Conservation (phyloP, 1,284 basidiomycete species). For the Lentinus polychrous region DNA sequence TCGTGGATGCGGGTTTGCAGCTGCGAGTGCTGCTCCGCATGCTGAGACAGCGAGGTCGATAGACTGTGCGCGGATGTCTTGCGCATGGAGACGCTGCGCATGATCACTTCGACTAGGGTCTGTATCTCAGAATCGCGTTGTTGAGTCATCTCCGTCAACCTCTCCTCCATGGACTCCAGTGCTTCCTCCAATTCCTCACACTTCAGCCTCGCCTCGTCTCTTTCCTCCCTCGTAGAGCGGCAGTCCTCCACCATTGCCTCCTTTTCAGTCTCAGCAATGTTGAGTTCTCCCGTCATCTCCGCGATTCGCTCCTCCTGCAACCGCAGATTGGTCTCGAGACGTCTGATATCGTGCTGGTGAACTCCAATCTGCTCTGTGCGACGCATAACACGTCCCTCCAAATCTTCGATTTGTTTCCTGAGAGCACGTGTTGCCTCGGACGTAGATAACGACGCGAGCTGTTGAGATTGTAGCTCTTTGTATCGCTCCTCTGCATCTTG, state of each 20-base stretch:
- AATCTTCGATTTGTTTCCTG: conserved; percentile 54
- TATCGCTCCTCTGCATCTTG: conserved; percentile 50
- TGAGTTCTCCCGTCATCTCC: conserved; percentile 63
- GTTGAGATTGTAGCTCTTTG: conserved; percentile 51
- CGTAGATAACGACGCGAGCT: conserved; percentile 53
- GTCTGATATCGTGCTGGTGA: conserved; percentile 67
- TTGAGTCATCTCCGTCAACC: conserved; percentile 12
- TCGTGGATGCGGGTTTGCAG: not conserved
- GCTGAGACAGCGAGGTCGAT: not conserved
- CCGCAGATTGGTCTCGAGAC: conserved; percentile 62
- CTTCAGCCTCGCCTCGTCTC: conserved; percentile 49
- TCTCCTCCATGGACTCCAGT: conserved; percentile 48
- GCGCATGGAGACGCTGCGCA: not conserved
- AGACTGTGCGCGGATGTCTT: not conserved
- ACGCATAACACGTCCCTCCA: conserved; percentile 52
- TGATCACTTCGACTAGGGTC: conserved; percentile 10
- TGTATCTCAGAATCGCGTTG: conserved; percentile 25
- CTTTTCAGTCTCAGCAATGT: conserved; percentile 55
- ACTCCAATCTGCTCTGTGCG: conserved; percentile 65
- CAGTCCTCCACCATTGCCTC: conserved; percentile 78
- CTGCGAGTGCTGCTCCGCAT: not conserved
- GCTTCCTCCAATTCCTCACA: conserved; percentile 38
- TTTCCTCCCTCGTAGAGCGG: conserved; percentile 59
- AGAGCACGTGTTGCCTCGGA: conserved; percentile 47
- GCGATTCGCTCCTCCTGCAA: conserved; percentile 64